Evolutionary conservation across 2,329 filamentous ascomycete species (phyloP), one percentile per base, ranked within the genome.

Genomic region (Ophiostoma perfectum): DNA sequence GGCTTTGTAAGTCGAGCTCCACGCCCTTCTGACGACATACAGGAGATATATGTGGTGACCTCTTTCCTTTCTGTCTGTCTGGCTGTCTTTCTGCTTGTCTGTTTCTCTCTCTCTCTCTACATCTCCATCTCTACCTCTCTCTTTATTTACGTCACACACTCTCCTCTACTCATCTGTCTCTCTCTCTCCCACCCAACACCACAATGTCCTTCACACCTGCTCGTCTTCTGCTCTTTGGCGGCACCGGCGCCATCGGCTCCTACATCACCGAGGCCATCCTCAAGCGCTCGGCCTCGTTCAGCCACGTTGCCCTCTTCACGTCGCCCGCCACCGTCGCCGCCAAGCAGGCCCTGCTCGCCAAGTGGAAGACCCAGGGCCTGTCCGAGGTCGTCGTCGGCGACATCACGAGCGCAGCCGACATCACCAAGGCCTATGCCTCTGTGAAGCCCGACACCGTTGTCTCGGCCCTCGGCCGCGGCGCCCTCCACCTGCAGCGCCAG

Each of bases 391-490:
- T 88, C 27, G 78, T 83, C 0, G 87, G 87, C 36, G 80, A 88
- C 73, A 73, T 88, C 5, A 78, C 78, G 2, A 82, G 81, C 38
- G 80, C 83, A 38, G 74, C 78, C 11, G 84, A 86, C 67, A 78
- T 90, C 2, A 75, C 78, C 18, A 79, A 80, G n/a, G 87, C 87
- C 2, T 90, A 86, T 72, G 73, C 81, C 71, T 81, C 81, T 4
- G 70, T 82, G 82, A 78, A 65, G 44, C 83, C 88, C 72, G 87
- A 91, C 75, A 90, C 88, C 0, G 80, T 91, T 58, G 78, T 91
- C 65, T 88, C 84, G 27, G 85, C 85, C 1, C 80, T 91, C 1
- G 89, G 89, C 2, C 82, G 89, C 66, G 81, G 81, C n/a, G 86
- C 83, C 0, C 83, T 92, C 16, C 80, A 82, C 36, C 77, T 81